Evolutionary conservation across 352 stramenopile species (phyloP).

Genomic region (Pythium grandisporangium): DNA sequence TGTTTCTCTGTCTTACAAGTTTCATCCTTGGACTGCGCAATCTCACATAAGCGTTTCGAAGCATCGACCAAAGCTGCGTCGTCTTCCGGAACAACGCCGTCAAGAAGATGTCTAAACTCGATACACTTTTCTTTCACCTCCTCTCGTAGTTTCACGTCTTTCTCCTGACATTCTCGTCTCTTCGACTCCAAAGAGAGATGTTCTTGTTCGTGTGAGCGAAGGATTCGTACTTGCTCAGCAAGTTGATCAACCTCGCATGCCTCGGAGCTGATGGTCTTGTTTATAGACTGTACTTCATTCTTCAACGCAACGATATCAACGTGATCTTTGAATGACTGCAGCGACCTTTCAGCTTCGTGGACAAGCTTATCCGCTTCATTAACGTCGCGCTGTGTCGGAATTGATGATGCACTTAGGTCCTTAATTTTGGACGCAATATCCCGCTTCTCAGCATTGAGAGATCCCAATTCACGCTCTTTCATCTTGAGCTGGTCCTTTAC

Average conservation of each 20-base stretch:
- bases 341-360: conserved; percentile 27
- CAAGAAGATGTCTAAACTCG: conserved; percentile 24
- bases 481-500: conserved; percentile 30
- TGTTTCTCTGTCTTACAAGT: conserved; percentile 19
- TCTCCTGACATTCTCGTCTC: conserved; percentile 25
- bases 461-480: conserved; percentile 29
- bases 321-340: conserved; percentile 33
- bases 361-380: conserved; percentile 35
- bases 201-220: conserved; percentile 39
- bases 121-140: conserved; percentile 32
- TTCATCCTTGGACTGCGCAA: conserved; percentile 12
- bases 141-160: conserved; percentile 28
- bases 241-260: conserved; percentile 35
- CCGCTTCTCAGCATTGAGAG: conserved; percentile 33
- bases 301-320: conserved; percentile 27
- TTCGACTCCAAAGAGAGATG: conserved; percentile 42
- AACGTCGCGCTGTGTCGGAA: conserved; percentile 41
- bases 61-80: conserved; percentile 13
- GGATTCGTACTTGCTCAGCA: conserved; percentile 36
- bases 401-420: conserved; percentile 18
- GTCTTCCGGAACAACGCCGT: conserved; percentile 19
- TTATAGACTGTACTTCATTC: conserved; percentile 29
- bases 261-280: conserved; percentile 28
- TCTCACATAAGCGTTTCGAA: conserved; percentile 14
- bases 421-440: conserved; percentile 25